These are phyloP conservation scores for Massarina eburnea DNA, from an alignment of 2,329 filamentous ascomycete species.

Conservation along the genomic window DNA sequence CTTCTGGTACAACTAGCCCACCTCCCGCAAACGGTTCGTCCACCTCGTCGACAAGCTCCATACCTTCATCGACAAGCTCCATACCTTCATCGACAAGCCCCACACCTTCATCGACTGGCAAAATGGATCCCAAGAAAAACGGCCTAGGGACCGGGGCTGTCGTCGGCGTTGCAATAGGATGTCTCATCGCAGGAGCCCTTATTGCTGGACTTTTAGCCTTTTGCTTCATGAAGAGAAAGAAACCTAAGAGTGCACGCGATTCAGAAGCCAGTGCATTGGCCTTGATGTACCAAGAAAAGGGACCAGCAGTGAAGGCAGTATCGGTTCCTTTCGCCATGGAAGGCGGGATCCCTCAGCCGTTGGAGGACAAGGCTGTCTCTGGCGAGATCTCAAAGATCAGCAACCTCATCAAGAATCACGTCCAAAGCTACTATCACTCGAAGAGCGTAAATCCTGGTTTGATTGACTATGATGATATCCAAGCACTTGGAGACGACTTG, in stretches of 20 bases:
- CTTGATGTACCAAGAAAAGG: slow-evolving; percentile 23
- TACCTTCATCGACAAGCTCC: neutral
- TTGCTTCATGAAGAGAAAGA: slow-evolving; percentile 22
- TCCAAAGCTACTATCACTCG: slow-evolving; percentile 39
- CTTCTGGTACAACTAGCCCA: too few species aligned
- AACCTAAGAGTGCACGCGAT: slow-evolving; percentile 4
- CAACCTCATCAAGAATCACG: slow-evolving; percentile 40
- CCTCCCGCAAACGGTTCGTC: neutral
- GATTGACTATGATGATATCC: slow-evolving; percentile 26
- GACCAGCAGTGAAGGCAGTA: slow-evolving; percentile 5
- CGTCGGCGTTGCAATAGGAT: slow-evolving; percentile 43
- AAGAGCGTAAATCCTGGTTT: slow-evolving; percentile 19
- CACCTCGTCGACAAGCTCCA: neutral
- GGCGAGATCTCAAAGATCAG: slow-evolving; percentile 36
- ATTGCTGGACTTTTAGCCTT: slow-evolving; percentile 24
- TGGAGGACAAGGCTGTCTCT: slow-evolving; percentile 35
- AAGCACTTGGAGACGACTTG: slow-evolving; percentile 20
- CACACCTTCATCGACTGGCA: neutral
- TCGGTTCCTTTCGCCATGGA: slow-evolving; percentile 14
- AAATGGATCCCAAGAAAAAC: neutral
- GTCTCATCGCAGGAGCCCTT: slow-evolving; percentile 32
- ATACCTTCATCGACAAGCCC: neutral
- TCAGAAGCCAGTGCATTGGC: slow-evolving; percentile 17
- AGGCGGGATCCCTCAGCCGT: slow-evolving; percentile 30
- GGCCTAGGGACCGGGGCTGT: slow-evolving; percentile 22